These are phyloP conservation scores for Fraxinus pennsylvanica DNA, from an alignment of 257 asterid species.

Conservation along the genomic window DNA sequence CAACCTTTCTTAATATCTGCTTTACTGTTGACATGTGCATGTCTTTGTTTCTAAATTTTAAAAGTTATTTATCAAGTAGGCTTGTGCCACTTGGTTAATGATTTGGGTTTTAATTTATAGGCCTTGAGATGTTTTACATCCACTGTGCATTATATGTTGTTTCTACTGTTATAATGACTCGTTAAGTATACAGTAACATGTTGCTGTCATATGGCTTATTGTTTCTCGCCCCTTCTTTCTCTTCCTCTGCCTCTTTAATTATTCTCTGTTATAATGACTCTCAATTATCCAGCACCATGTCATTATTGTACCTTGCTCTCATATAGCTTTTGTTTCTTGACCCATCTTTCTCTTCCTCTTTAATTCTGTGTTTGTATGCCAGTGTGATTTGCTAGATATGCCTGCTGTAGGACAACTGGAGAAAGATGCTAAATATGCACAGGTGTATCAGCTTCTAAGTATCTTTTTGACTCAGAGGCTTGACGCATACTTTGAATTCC, in stretches of 20 bases:
- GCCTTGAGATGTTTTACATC: background rate
- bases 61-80: background rate
- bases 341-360: background rate
- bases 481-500: conserved; percentile 72
- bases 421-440: conserved; percentile 66
- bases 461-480: conserved; percentile 83
- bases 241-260: too few species aligned
- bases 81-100: too few species aligned
- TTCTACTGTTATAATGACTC: background rate
- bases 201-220: too few species aligned
- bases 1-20: background rate
- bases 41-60: background rate
- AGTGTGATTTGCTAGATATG: conserved; percentile 84
- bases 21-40: background rate
- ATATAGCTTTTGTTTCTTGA: background rate
- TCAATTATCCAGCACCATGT: background rate
- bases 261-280: background rate
- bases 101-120: background rate
- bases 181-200: too few species aligned
- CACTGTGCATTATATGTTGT: background rate
- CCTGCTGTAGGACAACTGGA: conserved; percentile 89
- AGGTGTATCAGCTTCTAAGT: conserved; percentile 71
- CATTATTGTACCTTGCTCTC: background rate
- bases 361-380: conserved; percentile 22
- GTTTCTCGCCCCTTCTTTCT: too few species aligned